phyloP scores from a whole-genome alignment of 805 yeast genomes.

The Candida adriatica region DNA sequence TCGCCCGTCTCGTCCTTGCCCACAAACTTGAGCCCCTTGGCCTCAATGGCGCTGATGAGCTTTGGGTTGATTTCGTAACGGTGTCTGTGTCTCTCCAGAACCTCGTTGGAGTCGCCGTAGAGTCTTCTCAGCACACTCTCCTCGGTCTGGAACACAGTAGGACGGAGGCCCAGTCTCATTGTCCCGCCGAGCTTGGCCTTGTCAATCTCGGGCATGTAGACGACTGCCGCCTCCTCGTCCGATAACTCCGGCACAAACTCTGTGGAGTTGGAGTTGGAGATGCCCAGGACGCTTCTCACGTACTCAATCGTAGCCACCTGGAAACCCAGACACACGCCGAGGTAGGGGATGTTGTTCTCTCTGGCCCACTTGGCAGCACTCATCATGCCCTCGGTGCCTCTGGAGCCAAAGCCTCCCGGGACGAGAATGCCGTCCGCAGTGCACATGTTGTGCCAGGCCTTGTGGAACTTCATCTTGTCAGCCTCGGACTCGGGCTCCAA shows the following conservation, averaged over 20 bases:
- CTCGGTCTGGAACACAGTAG: constrained; percentile 71
- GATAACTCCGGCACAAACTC: constrained; percentile 67
- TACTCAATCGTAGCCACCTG: constrained; percentile 96
- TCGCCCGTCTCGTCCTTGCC: constrained; percentile 87
- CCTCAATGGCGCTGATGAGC: constrained; percentile 63
- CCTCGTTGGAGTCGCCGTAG: constrained; percentile 64
- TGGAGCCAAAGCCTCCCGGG: constrained; percentile 96
- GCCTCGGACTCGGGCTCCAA: constrained; percentile 64
- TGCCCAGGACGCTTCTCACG: constrained; percentile 71
- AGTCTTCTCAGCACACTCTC: constrained; percentile 67
- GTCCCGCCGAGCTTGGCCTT: constrained; percentile 96
- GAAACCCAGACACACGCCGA: constrained; percentile 96
- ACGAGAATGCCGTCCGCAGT: constrained; percentile 94
- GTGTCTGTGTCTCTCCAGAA: constrained; percentile 95
- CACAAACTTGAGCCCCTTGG: constrained; percentile 75
- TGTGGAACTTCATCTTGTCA: constrained; percentile 75
- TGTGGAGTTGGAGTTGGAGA: constrained; percentile 64
- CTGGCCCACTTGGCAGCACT: constrained; percentile 98
- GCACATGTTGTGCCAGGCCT: constrained; percentile 92
- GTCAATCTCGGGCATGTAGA: constrained; percentile 98
- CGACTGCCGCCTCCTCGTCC: constrained; percentile 67
- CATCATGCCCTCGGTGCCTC: constrained; percentile 99
- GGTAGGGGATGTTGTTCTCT: constrained; percentile 85
- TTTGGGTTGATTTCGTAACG: constrained; percentile 95
- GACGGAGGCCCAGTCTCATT: constrained; percentile 94